phyloP scores from a whole-genome alignment of 2,329 filamentous ascomycete species.

The Akanthomyces dipterigenus region DNA sequence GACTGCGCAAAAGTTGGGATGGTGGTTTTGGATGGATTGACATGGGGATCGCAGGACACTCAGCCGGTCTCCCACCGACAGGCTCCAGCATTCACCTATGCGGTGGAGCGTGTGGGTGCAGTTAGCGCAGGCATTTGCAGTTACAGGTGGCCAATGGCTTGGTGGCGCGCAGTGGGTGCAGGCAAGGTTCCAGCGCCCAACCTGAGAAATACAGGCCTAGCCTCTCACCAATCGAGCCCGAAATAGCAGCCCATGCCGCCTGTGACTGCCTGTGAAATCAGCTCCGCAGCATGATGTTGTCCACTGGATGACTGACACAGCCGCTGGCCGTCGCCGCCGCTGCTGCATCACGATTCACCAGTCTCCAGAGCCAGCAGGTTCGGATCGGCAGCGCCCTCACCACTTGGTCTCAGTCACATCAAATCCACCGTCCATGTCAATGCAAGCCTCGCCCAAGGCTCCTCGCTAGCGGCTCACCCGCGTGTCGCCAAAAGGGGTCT shows the following conservation, averaged over 20 bases:
- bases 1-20: background rate
- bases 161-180: background rate
- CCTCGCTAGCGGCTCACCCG: background rate
- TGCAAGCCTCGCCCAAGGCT: background rate
- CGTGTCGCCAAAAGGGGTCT: slow-evolving; percentile 7
- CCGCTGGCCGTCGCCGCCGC: background rate
- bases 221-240: background rate
- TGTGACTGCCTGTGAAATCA: background rate
- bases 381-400: background rate
- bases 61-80: background rate
- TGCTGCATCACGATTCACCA: background rate
- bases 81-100: background rate
- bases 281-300: background rate
- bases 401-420: background rate
- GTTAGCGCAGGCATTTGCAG: background rate
- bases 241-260: background rate
- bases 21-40: background rate
- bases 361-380: background rate
- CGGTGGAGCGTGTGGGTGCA: background rate
- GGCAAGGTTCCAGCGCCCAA: background rate
- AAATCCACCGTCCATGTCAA: background rate
- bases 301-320: background rate
- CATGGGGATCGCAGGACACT: background rate
- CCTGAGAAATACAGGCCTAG: background rate
- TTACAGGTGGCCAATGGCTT: background rate